Evolutionary conservation across 169 alveolate genomes (phyloP).

Genomic region (Plasmodium coatneyi): DNA sequence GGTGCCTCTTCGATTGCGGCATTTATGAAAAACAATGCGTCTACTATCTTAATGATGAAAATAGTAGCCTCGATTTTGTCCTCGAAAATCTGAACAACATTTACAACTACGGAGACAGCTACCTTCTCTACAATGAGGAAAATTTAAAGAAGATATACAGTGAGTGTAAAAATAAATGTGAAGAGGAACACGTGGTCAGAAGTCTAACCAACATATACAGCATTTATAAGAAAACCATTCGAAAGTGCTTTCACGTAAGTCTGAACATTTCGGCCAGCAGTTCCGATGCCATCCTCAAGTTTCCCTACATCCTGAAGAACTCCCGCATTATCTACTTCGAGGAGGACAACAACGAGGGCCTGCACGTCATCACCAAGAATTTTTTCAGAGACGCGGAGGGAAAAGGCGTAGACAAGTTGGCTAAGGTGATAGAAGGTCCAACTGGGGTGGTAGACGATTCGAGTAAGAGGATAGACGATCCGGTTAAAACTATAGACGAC

Average conservation of each 20-base stretch:
- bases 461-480: not conserved
- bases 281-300: conserved; percentile 8
- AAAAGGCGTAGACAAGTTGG: not conserved
- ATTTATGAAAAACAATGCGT: conserved; percentile 61
- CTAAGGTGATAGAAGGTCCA: not conserved
- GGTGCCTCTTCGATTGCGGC: conserved; percentile 63
- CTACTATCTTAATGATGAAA: conserved; percentile 63
- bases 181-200: conserved; percentile 50
- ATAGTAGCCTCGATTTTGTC: conserved; percentile 23
- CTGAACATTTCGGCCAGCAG: conserved; percentile 25
- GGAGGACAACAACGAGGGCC: conserved; percentile 54
- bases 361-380: conserved; percentile 36
- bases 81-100: conserved; percentile 64
- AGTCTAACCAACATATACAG: conserved; percentile 44
- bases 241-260: conserved; percentile 63
- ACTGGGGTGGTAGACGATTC: not conserved
- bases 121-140: conserved; percentile 51
- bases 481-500: not conserved
- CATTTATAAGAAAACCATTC: conserved; percentile 48
- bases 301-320: conserved; percentile 53
- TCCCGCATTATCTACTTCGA: conserved; percentile 55
- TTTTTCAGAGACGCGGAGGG: conserved; percentile 20
- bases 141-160: conserved; percentile 48
- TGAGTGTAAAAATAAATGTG: conserved; percentile 73
- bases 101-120: conserved; percentile 61